Evolutionary conservation across 2,329 filamentous ascomycete genomes (phyloP).

Genomic region (Fusarium sp.): DNA sequence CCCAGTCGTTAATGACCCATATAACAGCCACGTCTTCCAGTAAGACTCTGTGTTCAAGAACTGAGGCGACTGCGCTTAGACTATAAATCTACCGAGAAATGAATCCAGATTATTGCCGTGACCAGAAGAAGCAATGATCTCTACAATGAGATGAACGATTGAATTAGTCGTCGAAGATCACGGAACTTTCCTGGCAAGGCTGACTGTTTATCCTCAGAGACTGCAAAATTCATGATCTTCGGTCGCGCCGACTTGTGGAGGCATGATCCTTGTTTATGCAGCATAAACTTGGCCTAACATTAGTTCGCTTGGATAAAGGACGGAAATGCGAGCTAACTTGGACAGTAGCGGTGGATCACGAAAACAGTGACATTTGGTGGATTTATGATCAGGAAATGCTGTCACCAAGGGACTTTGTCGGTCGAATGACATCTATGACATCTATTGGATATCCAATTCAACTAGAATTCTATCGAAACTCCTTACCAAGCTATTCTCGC

Average conservation of each 20-base stretch:
- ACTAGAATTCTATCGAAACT: background rate
- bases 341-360: background rate
- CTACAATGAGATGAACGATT: background rate
- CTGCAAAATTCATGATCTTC: background rate
- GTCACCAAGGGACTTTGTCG: background rate
- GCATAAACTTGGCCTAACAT: background rate
- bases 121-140: background rate
- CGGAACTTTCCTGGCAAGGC: background rate
- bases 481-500: constrained; percentile 63
- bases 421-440: background rate
- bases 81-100: background rate
- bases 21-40: background rate
- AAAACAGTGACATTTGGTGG: background rate
- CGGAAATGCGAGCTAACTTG: background rate
- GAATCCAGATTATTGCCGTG: background rate
- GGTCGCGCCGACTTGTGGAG: background rate
- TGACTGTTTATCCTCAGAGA: background rate
- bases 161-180: too few relatives aligned
- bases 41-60: too few relatives aligned
- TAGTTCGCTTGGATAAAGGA: background rate
- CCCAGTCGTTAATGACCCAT: background rate
- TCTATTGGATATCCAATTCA: background rate
- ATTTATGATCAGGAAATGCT: background rate
- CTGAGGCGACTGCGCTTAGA: background rate
- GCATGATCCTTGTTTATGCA: background rate